These are phyloP conservation scores for Penicillium sp. DNA, from an alignment of 2,329 filamentous ascomycete genomes.

Conservation along the genomic window DNA sequence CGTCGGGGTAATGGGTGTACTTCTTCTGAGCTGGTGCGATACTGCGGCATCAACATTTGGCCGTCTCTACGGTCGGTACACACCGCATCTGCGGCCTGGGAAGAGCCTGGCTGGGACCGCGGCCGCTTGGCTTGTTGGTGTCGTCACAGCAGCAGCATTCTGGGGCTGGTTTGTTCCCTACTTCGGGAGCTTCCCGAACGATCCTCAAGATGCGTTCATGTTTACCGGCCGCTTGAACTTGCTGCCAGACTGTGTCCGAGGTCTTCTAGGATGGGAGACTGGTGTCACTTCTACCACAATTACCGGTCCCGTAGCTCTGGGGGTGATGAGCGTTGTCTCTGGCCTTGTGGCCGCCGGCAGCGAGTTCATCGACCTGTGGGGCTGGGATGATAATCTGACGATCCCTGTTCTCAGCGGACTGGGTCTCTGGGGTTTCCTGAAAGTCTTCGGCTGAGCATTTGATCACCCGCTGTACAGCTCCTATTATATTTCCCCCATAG, in stretches of 20 bases:
- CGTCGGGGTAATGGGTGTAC: constrained; percentile 81
- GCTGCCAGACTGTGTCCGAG: constrained; percentile 65
- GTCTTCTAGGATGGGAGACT: constrained; percentile 62
- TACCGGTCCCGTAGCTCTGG: constrained; percentile 72
- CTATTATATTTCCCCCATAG: background rate
- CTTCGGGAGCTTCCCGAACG: constrained; percentile 68
- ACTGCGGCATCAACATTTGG: constrained; percentile 96
- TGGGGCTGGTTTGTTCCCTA: constrained; percentile 83
- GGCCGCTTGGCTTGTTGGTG: constrained; percentile 80
- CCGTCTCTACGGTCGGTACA: constrained; percentile 85
- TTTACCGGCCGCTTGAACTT: constrained; percentile 72
- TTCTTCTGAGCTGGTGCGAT: constrained; percentile 96
- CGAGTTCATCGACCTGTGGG: constrained; percentile 87
- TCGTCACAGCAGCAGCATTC: constrained; percentile 80
- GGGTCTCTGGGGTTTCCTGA: constrained; percentile 89
- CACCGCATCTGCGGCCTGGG: constrained; percentile 77
- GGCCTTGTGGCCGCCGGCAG: constrained; percentile 87
- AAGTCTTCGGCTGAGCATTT: constrained; percentile 66
- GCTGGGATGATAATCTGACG: constrained; percentile 96
- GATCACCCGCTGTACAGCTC: constrained; percentile 10
- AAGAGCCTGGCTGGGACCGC: constrained; percentile 90
- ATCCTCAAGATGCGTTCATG: constrained; percentile 73
- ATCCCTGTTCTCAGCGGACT: constrained; percentile 89
- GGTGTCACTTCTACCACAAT: constrained; percentile 61
- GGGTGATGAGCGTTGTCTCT: constrained; percentile 80